These are phyloP conservation scores for Russula foetens DNA, from an alignment of 768 basidiomycete genomes.

Conservation along the genomic window DNA sequence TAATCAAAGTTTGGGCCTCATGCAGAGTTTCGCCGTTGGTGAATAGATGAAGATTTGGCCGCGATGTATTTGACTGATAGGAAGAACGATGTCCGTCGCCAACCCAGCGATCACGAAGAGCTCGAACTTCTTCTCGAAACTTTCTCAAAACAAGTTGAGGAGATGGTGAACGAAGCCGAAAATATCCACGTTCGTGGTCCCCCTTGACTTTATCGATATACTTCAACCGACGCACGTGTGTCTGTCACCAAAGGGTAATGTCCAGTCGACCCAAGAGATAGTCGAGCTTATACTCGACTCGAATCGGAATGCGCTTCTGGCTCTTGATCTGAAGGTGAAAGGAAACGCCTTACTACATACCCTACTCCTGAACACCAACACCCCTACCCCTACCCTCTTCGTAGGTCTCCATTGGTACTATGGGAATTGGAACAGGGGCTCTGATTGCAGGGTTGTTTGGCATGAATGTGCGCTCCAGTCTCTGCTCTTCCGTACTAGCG, in stretches of 20 bases:
- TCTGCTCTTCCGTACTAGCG: background rate
- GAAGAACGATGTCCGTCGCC: constrained; percentile 51
- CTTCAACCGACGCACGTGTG: background rate
- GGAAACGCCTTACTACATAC: background rate
- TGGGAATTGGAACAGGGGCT: constrained; percentile 88
- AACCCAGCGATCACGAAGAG: constrained; percentile 80
- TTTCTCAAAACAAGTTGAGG: constrained; percentile 94
- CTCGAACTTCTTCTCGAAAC: constrained; percentile 90
- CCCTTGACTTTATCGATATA: background rate
- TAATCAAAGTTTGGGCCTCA: background rate
- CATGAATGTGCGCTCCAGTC: constrained; percentile 72
- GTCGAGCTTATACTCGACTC: constrained; percentile 95
- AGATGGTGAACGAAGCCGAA: constrained; percentile 90
- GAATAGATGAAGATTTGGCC: constrained; percentile 81
- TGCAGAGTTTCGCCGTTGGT: background rate
- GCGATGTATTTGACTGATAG: constrained; percentile 95
- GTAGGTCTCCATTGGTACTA: constrained; percentile 87
- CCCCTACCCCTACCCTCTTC: background rate
- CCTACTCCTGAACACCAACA: background rate
- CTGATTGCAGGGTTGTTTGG: constrained; percentile 88
- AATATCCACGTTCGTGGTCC: constrained; percentile 57
- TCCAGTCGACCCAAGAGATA: constrained; percentile 96
- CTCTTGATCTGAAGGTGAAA: constrained; percentile 77
- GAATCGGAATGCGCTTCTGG: constrained; percentile 86
- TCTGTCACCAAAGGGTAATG: constrained; percentile 58